These are phyloP conservation scores for Setomelanomma holmii DNA, from an alignment of 2,329 filamentous ascomycete genomes.

Conservation along the genomic window DNA sequence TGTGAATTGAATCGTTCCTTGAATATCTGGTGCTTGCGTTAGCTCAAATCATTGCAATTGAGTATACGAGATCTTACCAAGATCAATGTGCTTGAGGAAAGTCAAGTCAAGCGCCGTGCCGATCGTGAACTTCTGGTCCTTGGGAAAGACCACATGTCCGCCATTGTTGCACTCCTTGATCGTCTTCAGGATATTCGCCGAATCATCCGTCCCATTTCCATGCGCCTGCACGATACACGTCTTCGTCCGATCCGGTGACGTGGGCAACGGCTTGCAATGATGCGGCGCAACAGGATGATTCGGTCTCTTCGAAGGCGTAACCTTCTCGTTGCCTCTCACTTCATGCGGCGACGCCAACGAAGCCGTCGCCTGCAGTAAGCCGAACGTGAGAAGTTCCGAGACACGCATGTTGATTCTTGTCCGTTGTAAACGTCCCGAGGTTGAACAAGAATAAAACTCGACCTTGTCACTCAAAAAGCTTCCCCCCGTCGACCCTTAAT, in stretches of 20 bases:
- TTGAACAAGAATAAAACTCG: not conserved
- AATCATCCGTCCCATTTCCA: constrained; percentile 57
- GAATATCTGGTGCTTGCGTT: constrained; percentile 55
- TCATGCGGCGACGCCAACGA: constrained; percentile 26
- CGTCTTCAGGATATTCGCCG: constrained; percentile 60
- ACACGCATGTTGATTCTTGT: constrained; percentile 34
- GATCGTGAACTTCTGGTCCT: constrained; percentile 65
- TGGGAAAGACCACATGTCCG: constrained; percentile 66
- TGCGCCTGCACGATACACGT: constrained; percentile 49
- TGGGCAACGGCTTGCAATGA: constrained; percentile 41
- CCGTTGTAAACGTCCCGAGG: no score
- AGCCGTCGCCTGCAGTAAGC: constrained; percentile 35
- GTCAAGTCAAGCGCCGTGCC: constrained; percentile 71
- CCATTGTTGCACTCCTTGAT: constrained; percentile 68
- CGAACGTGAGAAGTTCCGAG: constrained; percentile 28
- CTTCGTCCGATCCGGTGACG: constrained; percentile 44
- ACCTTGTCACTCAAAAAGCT: not conserved
- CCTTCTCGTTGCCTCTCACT: constrained; percentile 11
- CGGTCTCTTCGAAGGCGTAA: constrained; percentile 37
- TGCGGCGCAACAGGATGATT: constrained; percentile 44
- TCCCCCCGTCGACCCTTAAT: no score
- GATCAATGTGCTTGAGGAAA: constrained; percentile 68
- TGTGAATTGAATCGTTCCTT: constrained; percentile 67
- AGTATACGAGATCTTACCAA: constrained; percentile 52
- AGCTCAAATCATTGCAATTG: no score